Evolutionary conservation across 345 rosid genomes (phyloP), one percentile per base, ranked within the genome.

Genomic region (Iberis pinnata): DNA sequence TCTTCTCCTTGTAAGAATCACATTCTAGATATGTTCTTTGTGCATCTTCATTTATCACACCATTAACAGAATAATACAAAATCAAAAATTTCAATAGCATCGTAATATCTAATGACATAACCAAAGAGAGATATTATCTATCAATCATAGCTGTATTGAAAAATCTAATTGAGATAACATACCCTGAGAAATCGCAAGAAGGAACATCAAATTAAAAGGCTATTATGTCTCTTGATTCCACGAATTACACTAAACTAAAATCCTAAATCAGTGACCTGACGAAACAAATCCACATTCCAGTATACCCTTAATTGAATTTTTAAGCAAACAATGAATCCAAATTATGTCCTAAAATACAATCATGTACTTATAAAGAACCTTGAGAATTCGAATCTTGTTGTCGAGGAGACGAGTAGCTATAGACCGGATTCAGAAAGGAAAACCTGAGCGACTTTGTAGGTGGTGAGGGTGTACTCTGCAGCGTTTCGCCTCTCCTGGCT

Each of bases 391-490:
- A 72, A 80, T 86, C 78, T 93, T 94, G 63, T 74, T 88, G 41
- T 88, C 97, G 32, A 88, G 89, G 52, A 93, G 90, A 36, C 99
- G 93, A 46, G 97, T 77, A 35, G 95, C 95, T 65, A 94, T 69
- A 40, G 61, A n/a, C n/a, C 25, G 6, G 25, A 22, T 2, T 22
- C 25, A 2, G 25, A 22, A 22, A 35, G 8, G 31, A 31, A 20
- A 73, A 89, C 97, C 97, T 89, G 95, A 69, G 97, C 95, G 13
- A 94, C 39, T 58, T 86, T 89, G 76, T 86, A 89, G 13, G 96
- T 94, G 43, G 83, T 61, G 51, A 86, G 94, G 18, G 97, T 89
- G 10, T 80, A 79, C 65, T 89, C 92, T 2, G 92, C 95, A 12
- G 97, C 94, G 26, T 84, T 94, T 67, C 86, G 86, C 57, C 97